A percentile compares a stretch with the other conserved stretches of the same genome.
Conservation (phyloP, 2,329 filamentous ascomycete genomes). For the Diaporthe sp. region DNA sequence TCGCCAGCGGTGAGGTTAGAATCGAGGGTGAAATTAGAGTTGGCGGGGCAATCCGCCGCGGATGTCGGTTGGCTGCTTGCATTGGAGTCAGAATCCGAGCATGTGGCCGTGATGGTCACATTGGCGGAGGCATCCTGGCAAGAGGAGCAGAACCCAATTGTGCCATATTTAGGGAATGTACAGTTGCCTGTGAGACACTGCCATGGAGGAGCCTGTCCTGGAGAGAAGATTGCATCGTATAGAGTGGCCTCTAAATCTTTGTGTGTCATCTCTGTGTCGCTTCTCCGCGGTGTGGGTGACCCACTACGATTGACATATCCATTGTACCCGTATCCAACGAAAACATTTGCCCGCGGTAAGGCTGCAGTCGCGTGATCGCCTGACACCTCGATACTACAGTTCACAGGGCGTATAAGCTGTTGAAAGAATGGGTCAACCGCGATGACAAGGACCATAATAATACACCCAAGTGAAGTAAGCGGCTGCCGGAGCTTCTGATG, state of each 20-base stretch:
- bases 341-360: not conserved
- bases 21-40: not conserved
- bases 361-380: accelerated
- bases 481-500: not conserved
- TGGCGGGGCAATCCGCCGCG: not conserved
- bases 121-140: not conserved
- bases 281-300: too few relatives aligned
- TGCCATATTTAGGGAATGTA: not conserved
- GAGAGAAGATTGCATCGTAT: not conserved
- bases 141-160: not conserved
- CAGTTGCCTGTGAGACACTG: not conserved
- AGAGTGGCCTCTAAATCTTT: not conserved
- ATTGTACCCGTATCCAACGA: too few relatives aligned
- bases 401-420: not conserved
- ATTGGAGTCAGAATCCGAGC: not conserved
- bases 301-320: too few relatives aligned
- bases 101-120: accelerated
- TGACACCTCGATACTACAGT: not conserved
- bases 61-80: not conserved
- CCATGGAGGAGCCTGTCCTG: not conserved
- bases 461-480: not conserved
- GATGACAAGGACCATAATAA: not conserved
- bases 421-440: not conserved
- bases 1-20: not conserved
- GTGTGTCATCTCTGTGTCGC: too few relatives aligned